Conservation (phyloP, 2,329 filamentous ascomycete genomes). For the Penicillium thymicola region DNA sequence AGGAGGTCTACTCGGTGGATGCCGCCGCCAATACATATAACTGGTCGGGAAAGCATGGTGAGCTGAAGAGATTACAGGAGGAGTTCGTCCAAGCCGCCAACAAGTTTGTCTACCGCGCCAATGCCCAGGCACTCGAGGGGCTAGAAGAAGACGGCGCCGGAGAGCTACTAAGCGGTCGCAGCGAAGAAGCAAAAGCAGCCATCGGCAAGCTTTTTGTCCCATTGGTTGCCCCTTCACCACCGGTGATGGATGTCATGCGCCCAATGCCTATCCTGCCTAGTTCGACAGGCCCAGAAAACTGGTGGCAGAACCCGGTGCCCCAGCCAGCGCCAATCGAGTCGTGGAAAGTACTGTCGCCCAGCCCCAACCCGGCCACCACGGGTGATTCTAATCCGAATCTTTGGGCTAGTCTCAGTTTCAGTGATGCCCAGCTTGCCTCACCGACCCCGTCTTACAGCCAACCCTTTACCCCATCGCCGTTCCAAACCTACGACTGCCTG, state of each 20-base stretch:
- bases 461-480: slow-evolving; percentile 67
- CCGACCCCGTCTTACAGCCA: slow-evolving; percentile 77
- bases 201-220: slow-evolving; percentile 81
- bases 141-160: slow-evolving; percentile 95
- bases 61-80: slow-evolving; percentile 95
- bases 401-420: slow-evolving; percentile 76
- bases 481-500: slow-evolving; percentile 71
- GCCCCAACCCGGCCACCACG: slow-evolving; percentile 69
- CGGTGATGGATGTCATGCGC: slow-evolving; percentile 83
- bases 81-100: slow-evolving; percentile 96
- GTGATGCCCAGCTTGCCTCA: slow-evolving; percentile 70
- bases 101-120: slow-evolving; percentile 91
- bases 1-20: slow-evolving; percentile 89
- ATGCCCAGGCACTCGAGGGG: slow-evolving; percentile 85
- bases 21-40: slow-evolving; percentile 84
- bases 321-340: slow-evolving; percentile 71
- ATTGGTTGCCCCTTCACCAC: slow-evolving; percentile 80
- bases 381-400: slow-evolving; percentile 69
- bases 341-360: slow-evolving; percentile 89
- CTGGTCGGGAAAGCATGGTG: slow-evolving; percentile 94
- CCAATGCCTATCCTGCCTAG: slow-evolving; percentile 82
- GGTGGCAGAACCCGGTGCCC: slow-evolving; percentile 75
- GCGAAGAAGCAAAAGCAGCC: slow-evolving; percentile 86
- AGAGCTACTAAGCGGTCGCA: slow-evolving; percentile 85
- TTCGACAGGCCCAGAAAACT: slow-evolving; percentile 67